Base-by-base conservation (phyloP, 169 alveolate species). In the Cytauxzoon felis region DNA sequence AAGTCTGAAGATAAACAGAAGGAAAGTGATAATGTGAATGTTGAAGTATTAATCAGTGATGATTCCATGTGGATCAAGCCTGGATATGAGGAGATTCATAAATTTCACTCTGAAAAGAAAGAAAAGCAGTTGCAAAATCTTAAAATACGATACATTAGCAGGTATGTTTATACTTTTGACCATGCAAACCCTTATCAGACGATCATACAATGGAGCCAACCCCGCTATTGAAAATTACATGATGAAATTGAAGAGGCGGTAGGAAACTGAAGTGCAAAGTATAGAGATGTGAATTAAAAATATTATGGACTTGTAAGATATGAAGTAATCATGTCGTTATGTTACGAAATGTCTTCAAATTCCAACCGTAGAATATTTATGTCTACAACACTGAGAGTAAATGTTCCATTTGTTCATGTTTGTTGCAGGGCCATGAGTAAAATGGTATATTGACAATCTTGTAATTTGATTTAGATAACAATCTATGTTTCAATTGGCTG, bases 191-290 rank as follows among this genome's bases (percentile, higher is more conserved):
- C 21, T 34, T 18, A 41, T 18, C 57, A 71, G 82, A 68, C 27
- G 47, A 23, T 71, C 82, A 3, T 71, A 40, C 60, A 71, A 71
- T 60, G 82, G 82, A 16, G 78, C 82, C 61, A 71, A 71, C 47
- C 82, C 82, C 29, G 51, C 18, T 23, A 58, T 62, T 19, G 82
- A 71, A 21, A 51, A 59, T 21, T 50, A 24, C 51, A 71, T 71
- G 73, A 41, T 29, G 42, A 19, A 56, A 40, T 13, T 61, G 36
- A n/a, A 41, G 29, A 71, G 50, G 59, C 26, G 70, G 41, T 34
- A 45, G 32, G 26, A 34, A 54, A 23, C 40, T n/a, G 23, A 38
- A 51, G 33, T 29, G 19, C 18, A 27, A 16, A 51, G 26, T 49
- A 24, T 29, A 21, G 56, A 43, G 45, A n/a, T 11, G 13, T 16